Conservation (phyloP, 129 eudicot genomes). For the Ambrosia artemisiifolia region DNA sequence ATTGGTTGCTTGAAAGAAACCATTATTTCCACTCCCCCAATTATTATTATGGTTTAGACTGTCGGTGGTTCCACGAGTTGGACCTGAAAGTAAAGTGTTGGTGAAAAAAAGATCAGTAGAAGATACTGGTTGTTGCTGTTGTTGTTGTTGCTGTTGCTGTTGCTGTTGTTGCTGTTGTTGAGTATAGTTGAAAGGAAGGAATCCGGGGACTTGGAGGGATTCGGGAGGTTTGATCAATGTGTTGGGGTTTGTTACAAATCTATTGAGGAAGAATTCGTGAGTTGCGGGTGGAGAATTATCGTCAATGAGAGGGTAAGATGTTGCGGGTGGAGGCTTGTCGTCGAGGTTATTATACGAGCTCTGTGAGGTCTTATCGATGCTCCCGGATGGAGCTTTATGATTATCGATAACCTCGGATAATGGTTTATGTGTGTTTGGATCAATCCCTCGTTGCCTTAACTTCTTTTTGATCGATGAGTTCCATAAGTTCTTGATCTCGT, state of each 20-base stretch:
- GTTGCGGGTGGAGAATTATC: constrained; percentile 40
- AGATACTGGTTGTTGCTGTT: constrained; percentile 10
- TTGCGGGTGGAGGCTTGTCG: not conserved
- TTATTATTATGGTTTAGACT: constrained; percentile 12
- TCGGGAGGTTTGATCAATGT: constrained; percentile 36
- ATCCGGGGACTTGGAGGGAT: constrained; percentile 12
- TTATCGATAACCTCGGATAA: constrained; percentile 39
- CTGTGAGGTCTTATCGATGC: not conserved
- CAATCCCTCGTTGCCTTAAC: constrained; percentile 67
- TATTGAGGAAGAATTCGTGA: constrained; percentile 65
- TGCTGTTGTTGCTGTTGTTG: constrained; percentile 23
- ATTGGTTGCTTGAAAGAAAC: constrained; percentile 23
- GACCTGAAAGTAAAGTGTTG: constrained; percentile 4
- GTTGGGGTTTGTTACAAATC: constrained; percentile 42
- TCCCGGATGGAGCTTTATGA: constrained; percentile 6
- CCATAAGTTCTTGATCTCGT: constrained; percentile 45
- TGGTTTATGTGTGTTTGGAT: constrained; percentile 75
- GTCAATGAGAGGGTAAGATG: not conserved
- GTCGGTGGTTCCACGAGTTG: not conserved
- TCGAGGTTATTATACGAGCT: not conserved
- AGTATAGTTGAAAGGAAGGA: constrained; percentile 30
- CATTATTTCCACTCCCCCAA: constrained; percentile 36
- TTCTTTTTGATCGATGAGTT: constrained; percentile 78
- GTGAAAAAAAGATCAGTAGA: constrained; percentile 38
- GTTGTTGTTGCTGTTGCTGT: constrained; percentile 16